These are phyloP conservation scores for Rhodotorula sp. DNA, from an alignment of 1,284 basidiomycete genomes.

Conservation along the genomic window DNA sequence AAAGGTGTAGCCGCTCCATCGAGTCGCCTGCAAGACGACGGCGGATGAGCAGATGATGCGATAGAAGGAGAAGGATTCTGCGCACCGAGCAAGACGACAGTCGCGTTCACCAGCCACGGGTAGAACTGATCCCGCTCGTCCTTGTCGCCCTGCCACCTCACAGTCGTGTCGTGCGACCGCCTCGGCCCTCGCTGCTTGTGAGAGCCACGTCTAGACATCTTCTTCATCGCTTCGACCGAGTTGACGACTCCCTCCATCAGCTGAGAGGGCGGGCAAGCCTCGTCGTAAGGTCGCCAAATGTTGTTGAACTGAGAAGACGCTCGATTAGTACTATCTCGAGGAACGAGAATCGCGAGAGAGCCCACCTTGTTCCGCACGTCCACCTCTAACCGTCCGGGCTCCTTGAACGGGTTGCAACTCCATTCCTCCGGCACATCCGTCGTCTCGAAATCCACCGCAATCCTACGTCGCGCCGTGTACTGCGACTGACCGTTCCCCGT, in stretches of 20 bases:
- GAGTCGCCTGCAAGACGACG: conserved; percentile 33
- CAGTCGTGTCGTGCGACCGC: conserved; percentile 5
- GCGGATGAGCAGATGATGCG: background rate
- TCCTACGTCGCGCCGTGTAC: conserved; percentile 13
- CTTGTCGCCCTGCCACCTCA: background rate
- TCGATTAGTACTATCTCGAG: background rate
- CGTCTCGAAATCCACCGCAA: conserved; percentile 35
- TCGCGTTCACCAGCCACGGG: conserved; percentile 32
- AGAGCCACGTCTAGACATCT: background rate
- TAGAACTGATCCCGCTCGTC: conserved; percentile 11
- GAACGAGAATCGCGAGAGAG: background rate
- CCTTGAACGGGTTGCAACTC: conserved; percentile 37
- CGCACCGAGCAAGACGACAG: conserved; percentile 27
- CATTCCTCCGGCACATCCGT: conserved; percentile 25
- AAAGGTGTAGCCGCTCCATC: conserved; percentile 38
- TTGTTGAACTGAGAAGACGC: conserved; percentile 14
- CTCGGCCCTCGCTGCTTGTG: background rate
- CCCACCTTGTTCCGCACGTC: conserved; percentile 24
- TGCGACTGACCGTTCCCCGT: background rate
- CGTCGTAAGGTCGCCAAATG: conserved; percentile 35
- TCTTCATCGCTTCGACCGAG: conserved; percentile 2
- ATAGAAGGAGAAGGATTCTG: background rate
- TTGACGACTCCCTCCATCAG: conserved; percentile 23
- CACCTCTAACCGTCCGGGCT: conserved; percentile 21
- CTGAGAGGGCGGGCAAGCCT: conserved; percentile 22